Evolutionary conservation across 1,284 basidiomycete genomes (phyloP).

Genomic region (Leccinum griseonigrum): DNA sequence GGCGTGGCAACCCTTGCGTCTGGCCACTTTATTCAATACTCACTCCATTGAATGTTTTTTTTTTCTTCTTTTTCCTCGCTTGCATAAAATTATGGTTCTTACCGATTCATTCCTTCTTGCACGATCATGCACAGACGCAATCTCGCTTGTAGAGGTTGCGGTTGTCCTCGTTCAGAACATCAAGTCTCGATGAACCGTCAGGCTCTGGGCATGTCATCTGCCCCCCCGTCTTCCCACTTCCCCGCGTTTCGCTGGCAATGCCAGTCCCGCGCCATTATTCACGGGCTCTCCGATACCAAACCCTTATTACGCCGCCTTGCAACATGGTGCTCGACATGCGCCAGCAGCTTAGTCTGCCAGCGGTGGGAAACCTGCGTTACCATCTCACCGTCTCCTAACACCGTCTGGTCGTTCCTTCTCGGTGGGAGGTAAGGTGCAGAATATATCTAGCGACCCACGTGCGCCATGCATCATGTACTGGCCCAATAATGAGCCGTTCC

Average conservation of each 20-base stretch:
- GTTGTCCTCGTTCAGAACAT: constrained; percentile 50
- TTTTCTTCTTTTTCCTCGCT: constrained; percentile 23
- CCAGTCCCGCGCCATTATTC: constrained; percentile 12
- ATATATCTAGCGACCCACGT: constrained; percentile 67
- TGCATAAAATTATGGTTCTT: constrained; percentile 31
- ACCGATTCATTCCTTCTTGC: constrained; percentile 44
- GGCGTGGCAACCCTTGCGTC: constrained; percentile 74
- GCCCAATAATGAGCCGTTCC: constrained; percentile 81
- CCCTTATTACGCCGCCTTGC: constrained; percentile 17
- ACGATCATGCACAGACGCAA: constrained; percentile 63
- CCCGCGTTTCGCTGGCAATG: constrained; percentile 40
- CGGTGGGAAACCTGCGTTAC: constrained; percentile 31
- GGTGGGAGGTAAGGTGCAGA: constrained; percentile 71
- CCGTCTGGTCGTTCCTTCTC: constrained; percentile 75
- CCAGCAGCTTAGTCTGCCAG: constrained; percentile 17
- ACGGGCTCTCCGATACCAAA: constrained; percentile 25
- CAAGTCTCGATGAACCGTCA: constrained; percentile 32
- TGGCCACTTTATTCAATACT: constrained; percentile 77
- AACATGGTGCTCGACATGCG: constrained; percentile 15
- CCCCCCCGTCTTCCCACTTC: constrained; percentile 37
- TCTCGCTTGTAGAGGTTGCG: constrained; percentile 69
- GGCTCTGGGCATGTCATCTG: constrained; percentile 23
- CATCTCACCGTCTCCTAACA: constrained; percentile 65
- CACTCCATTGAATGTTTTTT: constrained; percentile 3
- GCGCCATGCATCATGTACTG: constrained; percentile 78